A percentile compares a stretch with the other conserved stretches of the same genome.
Evolutionary conservation across 2,329 filamentous ascomycete genomes (phyloP).

Genomic region (Diatrype stigma): DNA sequence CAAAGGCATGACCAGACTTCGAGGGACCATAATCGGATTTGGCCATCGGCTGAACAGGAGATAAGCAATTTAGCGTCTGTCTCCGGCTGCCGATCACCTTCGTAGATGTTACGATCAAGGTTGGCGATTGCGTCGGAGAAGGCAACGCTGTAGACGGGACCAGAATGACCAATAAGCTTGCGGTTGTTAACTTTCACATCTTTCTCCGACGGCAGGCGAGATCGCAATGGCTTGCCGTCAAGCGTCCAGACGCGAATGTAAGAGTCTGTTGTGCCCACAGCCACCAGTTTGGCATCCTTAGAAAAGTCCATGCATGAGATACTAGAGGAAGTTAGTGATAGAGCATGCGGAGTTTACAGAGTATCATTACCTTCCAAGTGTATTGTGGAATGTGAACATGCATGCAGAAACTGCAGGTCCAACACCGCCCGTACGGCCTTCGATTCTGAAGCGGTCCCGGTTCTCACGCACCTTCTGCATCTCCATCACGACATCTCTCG

Average conservation of each 20-base stretch:
- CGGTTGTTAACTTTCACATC: conserved; percentile 58
- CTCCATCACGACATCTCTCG: conserved; percentile 88
- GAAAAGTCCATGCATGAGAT: conserved; percentile 96
- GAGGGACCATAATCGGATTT: conserved; percentile 87
- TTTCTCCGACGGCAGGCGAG: conserved; percentile 56
- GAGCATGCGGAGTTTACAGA: background rate
- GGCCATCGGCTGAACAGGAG: conserved; percentile 82
- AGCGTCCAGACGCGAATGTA: conserved; percentile 95
- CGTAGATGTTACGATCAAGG: conserved; percentile 46
- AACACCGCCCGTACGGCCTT: conserved; percentile 76
- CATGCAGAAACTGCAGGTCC: conserved; percentile 82
- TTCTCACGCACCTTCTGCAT: conserved; percentile 92
- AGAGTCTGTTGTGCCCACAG: conserved; percentile 85
- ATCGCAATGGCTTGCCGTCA: conserved; percentile 75
- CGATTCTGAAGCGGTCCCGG: conserved; percentile 85
- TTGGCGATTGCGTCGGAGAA: conserved; percentile 72
- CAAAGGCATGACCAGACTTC: conserved; percentile 91
- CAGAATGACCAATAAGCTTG: conserved; percentile 84
- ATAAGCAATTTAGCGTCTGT: conserved; percentile 71
- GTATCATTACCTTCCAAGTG: conserved; percentile 69
- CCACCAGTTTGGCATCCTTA: conserved; percentile 80
- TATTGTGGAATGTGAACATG: conserved; percentile 99
- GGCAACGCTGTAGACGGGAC: conserved; percentile 80
- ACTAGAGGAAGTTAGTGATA: conserved; percentile 36
- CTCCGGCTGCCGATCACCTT: conserved; percentile 42